Base-by-base conservation (phyloP, 257 asterid species). In the Mitragyna speciosa region DNA sequence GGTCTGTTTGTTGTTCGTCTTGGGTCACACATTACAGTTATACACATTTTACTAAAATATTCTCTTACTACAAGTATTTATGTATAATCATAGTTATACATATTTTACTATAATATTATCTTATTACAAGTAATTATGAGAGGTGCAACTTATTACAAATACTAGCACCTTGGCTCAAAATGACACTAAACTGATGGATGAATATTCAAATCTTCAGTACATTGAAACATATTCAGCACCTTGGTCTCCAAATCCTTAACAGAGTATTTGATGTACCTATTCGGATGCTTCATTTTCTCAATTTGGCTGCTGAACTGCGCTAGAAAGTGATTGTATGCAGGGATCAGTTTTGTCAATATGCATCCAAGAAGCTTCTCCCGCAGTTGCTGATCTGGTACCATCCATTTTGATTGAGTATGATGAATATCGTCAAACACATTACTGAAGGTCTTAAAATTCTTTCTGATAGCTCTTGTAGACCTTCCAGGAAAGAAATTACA, bases 271-370 rank as follows among this genome's bases (percentile, higher is more conserved):
- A 90, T 90, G 86, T 88, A 89, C 66, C 89, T 90, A 84, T 91
- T 95, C 2, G 94, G 97, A 84, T 93, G 92, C 83, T 87, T 87
- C 82, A 92, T 92, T 78, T 93, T 92, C 87, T 92, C 94, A 9
- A 90, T 88, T 83, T 89, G 93, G 66, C 89, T 83, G 85, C 94
- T 91, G 84, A 81, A 92, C 79, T 92, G 87, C 71, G 88, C 96
- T 43, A 90, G 92, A 84, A 93, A 92, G 2, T 92, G 88, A 52
- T 90, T 84, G 73, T 93, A 93, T 2, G 94, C 96, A 0, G 98
- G 96, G 77, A 93, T 78, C 76, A 93, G 78, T 82, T 73, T 79
- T 74, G 87, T 90, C 0, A 91, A 86, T 74, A 93, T 86, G 83
- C 97, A 91, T 75, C 86, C 88, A 75, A 93, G 86, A 30, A 93